Evolutionary conservation across 441 rosid species (phyloP), one percentile per base, ranked within the genome.

Genomic region (Daphne laureola): DNA sequence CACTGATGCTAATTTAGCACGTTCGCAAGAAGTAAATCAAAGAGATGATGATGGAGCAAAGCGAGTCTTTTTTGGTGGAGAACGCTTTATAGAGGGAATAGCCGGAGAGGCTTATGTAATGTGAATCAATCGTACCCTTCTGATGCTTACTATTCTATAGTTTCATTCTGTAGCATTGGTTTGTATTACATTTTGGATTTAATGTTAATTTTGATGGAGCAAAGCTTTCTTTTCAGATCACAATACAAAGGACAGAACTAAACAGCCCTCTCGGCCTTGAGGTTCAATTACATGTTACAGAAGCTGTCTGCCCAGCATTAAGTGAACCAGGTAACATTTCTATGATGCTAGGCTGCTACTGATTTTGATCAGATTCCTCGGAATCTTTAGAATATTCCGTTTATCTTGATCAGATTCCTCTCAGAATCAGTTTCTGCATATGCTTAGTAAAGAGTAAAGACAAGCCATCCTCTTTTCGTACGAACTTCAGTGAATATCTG

Each of bases 21-120:
- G 84, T 27, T 63, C 80, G 50, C 76, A 80, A 58, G 80, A 68
- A 53, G 75, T 67, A 47, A 63, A 82, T 63, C 81, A 75, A 44
- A 93, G 95, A 76, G 99, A 85, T 65, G 90, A 90, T 72, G 99
- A 93, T 78, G 99, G 99, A 50, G 99, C 97, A 51, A 93, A 93
- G 73, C 77, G 97, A 61, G 96, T 73, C 59, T 93, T 93, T 86
- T 93, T 93, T 82, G 99, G 99, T 25, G 99, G 99, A 67, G 99
- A 93, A 73, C 86, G 95, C 52, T 85, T 93, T 70, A 60, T 93
- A 31, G 99, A 93, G 72, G 99, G 99, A 73, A 83, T 93, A 69
- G 79, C 99, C 43, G 99, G 95, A 70, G 71, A 87, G 66, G 99
- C 96, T 69, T 79, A 87, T 85, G 99, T 93, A 87, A 82, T 66